Conservation (phyloP, 2,329 filamentous ascomycete genomes). For the Pseudopithomyces chartarum region DNA sequence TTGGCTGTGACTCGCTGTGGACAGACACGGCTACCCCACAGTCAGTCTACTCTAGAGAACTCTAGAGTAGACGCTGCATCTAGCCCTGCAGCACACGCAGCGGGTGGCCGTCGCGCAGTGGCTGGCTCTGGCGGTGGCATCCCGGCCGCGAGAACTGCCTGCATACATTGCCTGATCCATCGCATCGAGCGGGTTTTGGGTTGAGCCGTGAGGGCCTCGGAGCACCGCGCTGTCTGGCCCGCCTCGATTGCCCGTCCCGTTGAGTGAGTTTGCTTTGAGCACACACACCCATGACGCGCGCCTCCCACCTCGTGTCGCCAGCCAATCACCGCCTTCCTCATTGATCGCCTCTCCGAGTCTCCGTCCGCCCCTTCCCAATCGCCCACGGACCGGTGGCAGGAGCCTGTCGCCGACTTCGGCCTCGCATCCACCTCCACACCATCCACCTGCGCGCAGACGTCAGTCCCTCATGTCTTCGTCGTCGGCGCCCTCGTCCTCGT, state of each 20-base stretch:
- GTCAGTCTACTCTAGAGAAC: no score
- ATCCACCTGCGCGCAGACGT: not conserved
- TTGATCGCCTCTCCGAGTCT: not conserved
- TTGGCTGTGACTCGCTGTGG: no score
- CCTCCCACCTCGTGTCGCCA: not conserved
- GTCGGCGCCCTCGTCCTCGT: no score
- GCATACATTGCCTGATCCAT: no score
- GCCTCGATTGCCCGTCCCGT: not conserved
- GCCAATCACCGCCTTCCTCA: not conserved
- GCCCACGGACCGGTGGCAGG: slow-evolving; percentile 1
- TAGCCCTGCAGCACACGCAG: not conserved
- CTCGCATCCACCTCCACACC: not conserved
- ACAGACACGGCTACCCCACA: slow-evolving; percentile 1
- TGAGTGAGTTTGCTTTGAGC: no score
- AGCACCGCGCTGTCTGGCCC: not conserved
- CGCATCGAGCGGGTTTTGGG: no score
- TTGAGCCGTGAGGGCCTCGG: no score
- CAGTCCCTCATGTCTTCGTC: slow-evolving; percentile 11
- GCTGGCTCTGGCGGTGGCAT: no score
- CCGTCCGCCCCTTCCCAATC: not conserved
- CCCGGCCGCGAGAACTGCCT: no score
- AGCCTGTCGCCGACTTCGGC: slow-evolving; percentile 4
- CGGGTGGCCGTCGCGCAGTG: no score
- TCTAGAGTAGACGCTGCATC: no score
- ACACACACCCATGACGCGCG: no score